Percentiles rank a stretch among this genome's conserved stretches.
These are phyloP conservation scores for Cyphellophora attinorum DNA, from an alignment of 2,329 filamentous ascomycete genomes.

Conservation along the genomic window DNA sequence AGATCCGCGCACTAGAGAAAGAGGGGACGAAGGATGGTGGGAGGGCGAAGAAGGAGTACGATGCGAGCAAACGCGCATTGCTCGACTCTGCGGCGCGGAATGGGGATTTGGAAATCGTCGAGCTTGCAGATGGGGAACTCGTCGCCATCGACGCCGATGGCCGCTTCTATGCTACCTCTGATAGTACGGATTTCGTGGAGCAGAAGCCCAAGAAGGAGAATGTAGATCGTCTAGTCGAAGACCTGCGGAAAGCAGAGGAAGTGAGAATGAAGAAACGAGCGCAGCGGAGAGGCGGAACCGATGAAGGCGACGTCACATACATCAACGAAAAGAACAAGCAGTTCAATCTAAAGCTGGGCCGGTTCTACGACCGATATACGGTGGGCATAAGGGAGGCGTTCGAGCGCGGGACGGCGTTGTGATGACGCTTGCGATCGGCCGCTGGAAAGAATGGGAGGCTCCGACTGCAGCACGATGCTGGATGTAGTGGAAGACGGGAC, in stretches of 20 bases:
- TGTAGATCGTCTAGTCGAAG: constrained; percentile 76
- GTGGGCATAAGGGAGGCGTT: constrained; percentile 95
- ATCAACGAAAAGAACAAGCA: constrained; percentile 99
- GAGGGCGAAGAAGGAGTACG: constrained; percentile 66
- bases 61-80: constrained; percentile 58
- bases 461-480: too few relatives aligned
- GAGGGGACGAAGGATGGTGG: constrained; percentile 22
- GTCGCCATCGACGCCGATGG: constrained; percentile 89
- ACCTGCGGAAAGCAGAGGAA: constrained; percentile 83
- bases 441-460: too few relatives aligned
- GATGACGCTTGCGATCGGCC: too few relatives aligned
- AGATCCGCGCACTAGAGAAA: constrained; percentile 66
- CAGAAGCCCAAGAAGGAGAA: constrained; percentile 82
- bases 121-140: constrained; percentile 89
- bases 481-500: too few relatives aligned
- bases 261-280: constrained; percentile 74
- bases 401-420: constrained; percentile 94
- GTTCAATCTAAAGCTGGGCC: constrained; percentile 92
- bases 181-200: constrained; percentile 69
- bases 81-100: constrained; percentile 74
- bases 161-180: constrained; percentile 79
- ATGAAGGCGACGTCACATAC: constrained; percentile 89
- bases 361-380: constrained; percentile 99
- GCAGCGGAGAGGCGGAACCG: constrained; percentile 66
- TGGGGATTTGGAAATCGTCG: constrained; percentile 83